A percentile compares a stretch with the other conserved stretches of the same genome.
Evolutionary conservation across 2,329 filamentous ascomycete genomes (phyloP).

Genomic region (Penicillium nordicum): DNA sequence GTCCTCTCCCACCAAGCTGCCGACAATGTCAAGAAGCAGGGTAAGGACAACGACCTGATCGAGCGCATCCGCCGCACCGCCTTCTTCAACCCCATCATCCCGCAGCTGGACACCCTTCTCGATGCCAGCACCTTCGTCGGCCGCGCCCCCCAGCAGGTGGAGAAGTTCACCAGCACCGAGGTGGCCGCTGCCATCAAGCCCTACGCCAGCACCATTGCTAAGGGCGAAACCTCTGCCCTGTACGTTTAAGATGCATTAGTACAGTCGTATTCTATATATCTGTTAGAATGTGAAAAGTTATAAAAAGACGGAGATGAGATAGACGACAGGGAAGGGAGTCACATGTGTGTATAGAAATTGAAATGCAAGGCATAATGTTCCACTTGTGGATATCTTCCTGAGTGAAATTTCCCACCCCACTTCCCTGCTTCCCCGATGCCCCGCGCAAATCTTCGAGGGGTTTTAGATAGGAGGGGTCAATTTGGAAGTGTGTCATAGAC

Average conservation of each 20-base stretch:
- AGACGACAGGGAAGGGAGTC: neutral
- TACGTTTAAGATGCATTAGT: constrained; percentile 32
- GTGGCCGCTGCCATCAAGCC: constrained; percentile 48
- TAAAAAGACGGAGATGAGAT: constrained; percentile 1
- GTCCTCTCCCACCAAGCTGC: constrained; percentile 76
- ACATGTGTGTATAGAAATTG: neutral
- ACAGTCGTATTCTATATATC: neutral
- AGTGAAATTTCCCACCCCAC: constrained; percentile 5
- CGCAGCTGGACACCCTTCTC: constrained; percentile 65
- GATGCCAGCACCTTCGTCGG: constrained; percentile 61
- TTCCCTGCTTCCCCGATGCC: constrained; percentile 13
- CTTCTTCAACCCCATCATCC: constrained; percentile 71
- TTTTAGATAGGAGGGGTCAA: constrained; percentile 1
- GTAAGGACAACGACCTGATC: constrained; percentile 76
- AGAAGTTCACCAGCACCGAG: constrained; percentile 51
- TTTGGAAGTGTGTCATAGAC: neutral
- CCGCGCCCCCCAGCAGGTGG: constrained; percentile 53
- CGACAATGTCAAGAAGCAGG: constrained; percentile 67
- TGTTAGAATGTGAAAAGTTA: constrained; percentile 1
- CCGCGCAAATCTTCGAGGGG: constrained; percentile 4
- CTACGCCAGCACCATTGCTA: constrained; percentile 42
- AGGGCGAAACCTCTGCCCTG: constrained; percentile 39
- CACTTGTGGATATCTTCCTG: neutral
- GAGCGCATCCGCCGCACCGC: constrained; percentile 67
- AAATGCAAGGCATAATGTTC: neutral